Conservation (phyloP, 257 asterid species). For the Paraleonurus japonicus region DNA sequence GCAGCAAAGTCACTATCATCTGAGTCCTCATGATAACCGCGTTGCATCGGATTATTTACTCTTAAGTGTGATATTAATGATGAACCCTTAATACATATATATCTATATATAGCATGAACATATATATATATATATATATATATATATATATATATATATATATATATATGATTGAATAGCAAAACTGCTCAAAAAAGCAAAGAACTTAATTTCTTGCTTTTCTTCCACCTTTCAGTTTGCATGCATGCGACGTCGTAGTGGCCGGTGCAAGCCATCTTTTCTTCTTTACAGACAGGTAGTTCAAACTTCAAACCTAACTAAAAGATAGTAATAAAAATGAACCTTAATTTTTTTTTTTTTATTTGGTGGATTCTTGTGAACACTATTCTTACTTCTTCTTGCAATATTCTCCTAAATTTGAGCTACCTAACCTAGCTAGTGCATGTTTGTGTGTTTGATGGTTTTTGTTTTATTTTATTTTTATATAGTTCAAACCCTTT, state of each 20-base stretch:
- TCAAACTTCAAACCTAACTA: not conserved
- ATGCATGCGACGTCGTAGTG: not conserved
- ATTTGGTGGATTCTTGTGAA: not conserved
- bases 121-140: too few relatives aligned
- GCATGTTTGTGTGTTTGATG: too few relatives aligned
- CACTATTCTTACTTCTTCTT: conserved; percentile 22
- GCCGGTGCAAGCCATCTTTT: conserved; percentile 22
- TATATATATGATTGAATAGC: too few relatives aligned
- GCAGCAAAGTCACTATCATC: conserved; percentile 47
- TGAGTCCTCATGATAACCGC: too few relatives aligned
- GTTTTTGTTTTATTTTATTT: too few relatives aligned
- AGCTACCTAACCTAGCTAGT: not conserved
- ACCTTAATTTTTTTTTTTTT: too few relatives aligned
- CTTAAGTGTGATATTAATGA: not conserved
- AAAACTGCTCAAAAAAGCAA: conserved; percentile 26
- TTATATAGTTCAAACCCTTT: not conserved
- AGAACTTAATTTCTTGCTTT: conserved; percentile 7
- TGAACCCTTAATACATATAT: too few relatives aligned
- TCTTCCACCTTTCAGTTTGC: conserved; percentile 10
- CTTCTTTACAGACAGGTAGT: conserved; percentile 16
- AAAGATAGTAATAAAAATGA: not conserved
- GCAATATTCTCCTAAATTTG: not conserved
- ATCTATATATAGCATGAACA: too few relatives aligned
- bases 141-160: too few relatives aligned
- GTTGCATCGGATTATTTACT: conserved; percentile 15